Conservation (phyloP, 768 basidiomycete genomes). For the Boletus reticuloceps region DNA sequence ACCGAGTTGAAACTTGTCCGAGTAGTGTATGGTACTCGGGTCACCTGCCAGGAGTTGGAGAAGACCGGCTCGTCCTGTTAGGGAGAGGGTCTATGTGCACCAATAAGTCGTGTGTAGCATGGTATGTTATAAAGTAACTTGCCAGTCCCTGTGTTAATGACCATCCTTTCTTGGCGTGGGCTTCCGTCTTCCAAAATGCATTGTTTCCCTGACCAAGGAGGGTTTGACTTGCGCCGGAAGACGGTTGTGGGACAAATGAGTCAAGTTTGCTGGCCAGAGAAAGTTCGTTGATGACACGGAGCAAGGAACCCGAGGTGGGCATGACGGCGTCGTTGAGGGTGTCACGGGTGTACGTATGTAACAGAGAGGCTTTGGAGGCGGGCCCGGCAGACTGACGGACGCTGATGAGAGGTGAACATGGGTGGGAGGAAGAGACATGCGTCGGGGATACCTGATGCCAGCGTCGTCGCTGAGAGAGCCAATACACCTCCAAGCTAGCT, state of each 20-base stretch:
- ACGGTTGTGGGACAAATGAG: slow-evolving; percentile 7
- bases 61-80: slow-evolving; percentile 70
- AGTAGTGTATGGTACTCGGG: slow-evolving; percentile 46
- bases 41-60: slow-evolving; percentile 58
- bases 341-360: slow-evolving; percentile 74
- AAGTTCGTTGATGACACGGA: slow-evolving; percentile 23
- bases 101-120: not conserved
- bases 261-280: slow-evolving; percentile 21
- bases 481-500: slow-evolving; percentile 76
- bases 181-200: slow-evolving; percentile 29
- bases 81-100: slow-evolving; percentile 63
- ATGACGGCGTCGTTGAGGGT: slow-evolving; percentile 26
- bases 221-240: not conserved
- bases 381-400: slow-evolving; percentile 84
- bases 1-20: slow-evolving; percentile 91
- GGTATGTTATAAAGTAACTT: slow-evolving; percentile 3
- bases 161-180: slow-evolving; percentile 22
- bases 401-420: slow-evolving; percentile 37
- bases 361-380: slow-evolving; percentile 77
- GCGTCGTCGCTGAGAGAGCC: slow-evolving; percentile 69
- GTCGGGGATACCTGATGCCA: slow-evolving; percentile 62
- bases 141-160: slow-evolving; percentile 19
- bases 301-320: slow-evolving; percentile 23
- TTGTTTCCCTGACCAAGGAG: slow-evolving; percentile 22
- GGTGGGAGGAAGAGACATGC: not conserved